Evolutionary conservation across 2,329 filamentous ascomycete species (phyloP).

Genomic region (Teratosphaeria gauchensis): DNA sequence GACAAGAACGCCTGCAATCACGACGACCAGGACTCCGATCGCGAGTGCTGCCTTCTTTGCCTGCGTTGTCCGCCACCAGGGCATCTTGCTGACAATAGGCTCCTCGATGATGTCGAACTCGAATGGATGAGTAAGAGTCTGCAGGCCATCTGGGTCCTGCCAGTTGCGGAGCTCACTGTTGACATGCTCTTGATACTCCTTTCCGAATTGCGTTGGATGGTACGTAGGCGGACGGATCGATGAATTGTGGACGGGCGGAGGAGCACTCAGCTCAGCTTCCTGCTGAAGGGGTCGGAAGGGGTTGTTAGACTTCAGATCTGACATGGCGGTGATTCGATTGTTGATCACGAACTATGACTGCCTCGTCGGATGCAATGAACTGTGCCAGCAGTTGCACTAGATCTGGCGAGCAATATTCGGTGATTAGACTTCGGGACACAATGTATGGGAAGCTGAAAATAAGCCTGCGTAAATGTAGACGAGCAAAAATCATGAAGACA

Average conservation of each 20-base stretch:
- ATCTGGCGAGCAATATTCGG: not conserved
- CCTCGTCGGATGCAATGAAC: not conserved
- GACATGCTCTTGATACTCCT: not conserved
- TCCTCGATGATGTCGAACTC: not conserved
- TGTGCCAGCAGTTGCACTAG: not conserved
- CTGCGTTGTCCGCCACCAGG: not conserved
- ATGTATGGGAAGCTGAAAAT: not conserved
- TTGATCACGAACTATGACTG: not conserved
- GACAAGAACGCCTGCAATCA: not conserved
- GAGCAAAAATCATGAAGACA: not conserved
- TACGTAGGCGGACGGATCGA: not conserved
- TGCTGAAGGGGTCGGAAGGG: not conserved
- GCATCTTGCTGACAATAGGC: not conserved
- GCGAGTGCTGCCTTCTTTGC: not conserved
- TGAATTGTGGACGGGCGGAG: not conserved
- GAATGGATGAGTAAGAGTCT: not conserved
- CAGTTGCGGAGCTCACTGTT: not conserved
- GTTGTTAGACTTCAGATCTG: not conserved
- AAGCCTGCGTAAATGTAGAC: not conserved
- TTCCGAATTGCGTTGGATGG: not conserved
- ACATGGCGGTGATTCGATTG: not conserved
- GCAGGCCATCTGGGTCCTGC: not conserved
- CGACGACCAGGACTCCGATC: not conserved
- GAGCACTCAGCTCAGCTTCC: not conserved
- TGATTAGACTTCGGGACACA: not conserved